A percentile compares a stretch with the other conserved stretches of the same genome.
phyloP scores from a whole-genome alignment of 495 filamentous ascomycete genomes.

The Tuber umbilicatum region DNA sequence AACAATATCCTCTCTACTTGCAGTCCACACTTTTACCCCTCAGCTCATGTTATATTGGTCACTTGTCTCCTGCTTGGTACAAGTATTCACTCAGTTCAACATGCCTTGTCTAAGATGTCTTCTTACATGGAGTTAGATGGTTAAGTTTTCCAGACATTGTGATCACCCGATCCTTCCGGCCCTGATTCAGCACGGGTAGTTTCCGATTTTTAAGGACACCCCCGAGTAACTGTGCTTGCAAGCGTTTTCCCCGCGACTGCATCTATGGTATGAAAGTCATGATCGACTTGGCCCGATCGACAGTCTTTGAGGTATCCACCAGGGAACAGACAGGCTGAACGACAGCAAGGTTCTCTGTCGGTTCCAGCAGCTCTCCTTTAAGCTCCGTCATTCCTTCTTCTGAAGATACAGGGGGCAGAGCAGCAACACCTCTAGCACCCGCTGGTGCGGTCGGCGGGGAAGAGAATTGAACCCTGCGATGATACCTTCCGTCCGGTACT shows the following conservation, averaged over 20 bases:
- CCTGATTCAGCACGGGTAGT: too few species aligned
- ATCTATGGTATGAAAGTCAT: conserved; percentile 92
- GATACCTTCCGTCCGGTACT: conserved; percentile 95
- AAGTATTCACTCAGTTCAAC: too few species aligned
- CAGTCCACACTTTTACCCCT: too few species aligned
- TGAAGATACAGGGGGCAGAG: conserved; percentile 62
- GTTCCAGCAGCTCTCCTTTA: conserved; percentile 69
- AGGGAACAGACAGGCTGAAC: conserved; percentile 79
- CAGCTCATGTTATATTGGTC: too few species aligned
- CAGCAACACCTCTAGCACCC: conserved; percentile 81
- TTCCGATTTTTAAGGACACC: too few species aligned
- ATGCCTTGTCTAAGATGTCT: too few species aligned
- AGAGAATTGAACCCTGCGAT: conserved; percentile 95
- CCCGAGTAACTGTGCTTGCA: conserved; percentile 83
- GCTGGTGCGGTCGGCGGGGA: conserved; percentile 82
- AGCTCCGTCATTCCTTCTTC: conserved; percentile 59
- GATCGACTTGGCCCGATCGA: conserved; percentile 91
- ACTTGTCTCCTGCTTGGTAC: too few species aligned
- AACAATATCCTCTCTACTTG: too few species aligned
- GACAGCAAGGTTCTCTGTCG: conserved; percentile 81
- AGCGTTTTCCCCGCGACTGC: conserved; percentile 95
- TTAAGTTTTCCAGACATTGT: too few species aligned
- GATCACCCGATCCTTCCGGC: too few species aligned
- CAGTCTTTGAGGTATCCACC: conserved; percentile 74
- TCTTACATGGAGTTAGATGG: too few species aligned